Conservation (phyloP, 2,329 filamentous ascomycete species). For the Paracamarosporium sp. region DNA sequence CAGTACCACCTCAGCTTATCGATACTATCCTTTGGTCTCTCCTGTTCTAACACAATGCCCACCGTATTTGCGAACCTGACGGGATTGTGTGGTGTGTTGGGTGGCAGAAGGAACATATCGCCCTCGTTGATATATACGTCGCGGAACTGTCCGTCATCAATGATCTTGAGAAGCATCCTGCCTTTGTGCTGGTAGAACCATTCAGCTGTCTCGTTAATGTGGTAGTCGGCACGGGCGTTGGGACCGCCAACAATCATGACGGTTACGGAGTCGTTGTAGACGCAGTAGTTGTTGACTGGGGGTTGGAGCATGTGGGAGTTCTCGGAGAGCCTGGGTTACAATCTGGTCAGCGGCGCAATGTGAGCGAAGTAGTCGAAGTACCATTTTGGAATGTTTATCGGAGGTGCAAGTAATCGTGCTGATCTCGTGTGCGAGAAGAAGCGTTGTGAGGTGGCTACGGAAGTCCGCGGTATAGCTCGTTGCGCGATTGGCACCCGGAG, state of each 20-base stretch:
- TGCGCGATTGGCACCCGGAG: slow-evolving; percentile 18
- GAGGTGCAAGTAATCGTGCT: slow-evolving; percentile 32
- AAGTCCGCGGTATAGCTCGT: slow-evolving; percentile 15
- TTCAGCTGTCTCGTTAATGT: slow-evolving; percentile 95
- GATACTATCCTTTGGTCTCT: slow-evolving; percentile 70
- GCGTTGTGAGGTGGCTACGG: slow-evolving; percentile 24
- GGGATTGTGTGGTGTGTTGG: slow-evolving; percentile 96
- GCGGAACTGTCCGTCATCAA: slow-evolving; percentile 73
- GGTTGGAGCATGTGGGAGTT: slow-evolving; percentile 93
- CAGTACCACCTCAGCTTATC: slow-evolving; percentile 96
- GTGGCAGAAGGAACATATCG: slow-evolving; percentile 89
- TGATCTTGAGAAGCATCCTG: slow-evolving; percentile 90
- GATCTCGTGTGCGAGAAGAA: slow-evolving; percentile 35
- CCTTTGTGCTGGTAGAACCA: slow-evolving; percentile 98
- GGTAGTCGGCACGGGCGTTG: slow-evolving; percentile 96
- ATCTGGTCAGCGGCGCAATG: neutral
- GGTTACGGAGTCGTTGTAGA: slow-evolving; percentile 83
- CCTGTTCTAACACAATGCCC: slow-evolving; percentile 91
- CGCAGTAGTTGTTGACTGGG: slow-evolving; percentile 96
- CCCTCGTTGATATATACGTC: slow-evolving; percentile 92
- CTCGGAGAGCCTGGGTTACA: slow-evolving; percentile 75
- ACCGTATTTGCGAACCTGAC: slow-evolving; percentile 92
- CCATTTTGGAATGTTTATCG: slow-evolving; percentile 52
- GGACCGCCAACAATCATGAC: slow-evolving; percentile 97
- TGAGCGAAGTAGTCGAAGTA: slow-evolving; percentile 16